Percentiles rank a stretch among this genome's conserved stretches.
phyloP scores from a whole-genome alignment of 495 filamentous ascomycete genomes.

The Chlorociboria aeruginascens region DNA sequence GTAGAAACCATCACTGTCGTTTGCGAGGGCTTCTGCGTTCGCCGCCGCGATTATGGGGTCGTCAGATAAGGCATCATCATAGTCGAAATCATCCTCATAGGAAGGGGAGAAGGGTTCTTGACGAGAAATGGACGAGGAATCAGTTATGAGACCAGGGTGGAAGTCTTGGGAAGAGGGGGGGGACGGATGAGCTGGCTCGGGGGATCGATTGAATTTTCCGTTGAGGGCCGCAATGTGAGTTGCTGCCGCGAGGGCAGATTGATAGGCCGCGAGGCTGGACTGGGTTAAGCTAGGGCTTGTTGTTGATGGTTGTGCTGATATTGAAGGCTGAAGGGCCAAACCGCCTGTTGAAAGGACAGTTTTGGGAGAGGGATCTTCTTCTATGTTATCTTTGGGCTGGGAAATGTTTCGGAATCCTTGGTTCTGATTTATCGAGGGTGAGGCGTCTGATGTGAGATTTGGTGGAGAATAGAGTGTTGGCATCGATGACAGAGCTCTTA shows the following conservation, averaged over 20 bases:
- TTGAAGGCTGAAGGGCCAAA: constrained; percentile 3
- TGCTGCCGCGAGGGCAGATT: constrained; percentile 69
- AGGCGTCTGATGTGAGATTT: constrained; percentile 3
- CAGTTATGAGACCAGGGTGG: constrained; percentile 21
- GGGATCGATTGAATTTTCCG: constrained; percentile 48
- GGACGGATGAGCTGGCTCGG: constrained; percentile 23
- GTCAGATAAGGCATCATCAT: constrained; percentile 59
- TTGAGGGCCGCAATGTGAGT: constrained; percentile 61
- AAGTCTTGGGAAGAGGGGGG: constrained; percentile 17
- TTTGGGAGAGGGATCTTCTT: background rate
- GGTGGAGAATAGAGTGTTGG: constrained; percentile 17
- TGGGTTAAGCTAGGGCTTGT: constrained; percentile 23
- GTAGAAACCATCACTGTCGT: constrained; percentile 86
- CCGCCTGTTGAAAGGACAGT: background rate
- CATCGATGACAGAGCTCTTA: constrained; percentile 35
- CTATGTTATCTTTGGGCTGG: background rate
- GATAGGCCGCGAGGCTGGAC: constrained; percentile 58
- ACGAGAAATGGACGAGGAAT: constrained; percentile 24
- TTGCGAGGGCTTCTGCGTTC: constrained; percentile 85
- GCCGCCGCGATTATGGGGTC: constrained; percentile 88
- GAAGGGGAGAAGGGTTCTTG: constrained; percentile 21
- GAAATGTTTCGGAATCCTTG: background rate
- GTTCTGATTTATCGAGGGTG: constrained; percentile 4
- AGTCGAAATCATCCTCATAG: constrained; percentile 32
- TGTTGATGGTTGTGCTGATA: background rate